Base-by-base conservation (phyloP, 805 yeast species). In the Metschnikowia henanensis region DNA sequence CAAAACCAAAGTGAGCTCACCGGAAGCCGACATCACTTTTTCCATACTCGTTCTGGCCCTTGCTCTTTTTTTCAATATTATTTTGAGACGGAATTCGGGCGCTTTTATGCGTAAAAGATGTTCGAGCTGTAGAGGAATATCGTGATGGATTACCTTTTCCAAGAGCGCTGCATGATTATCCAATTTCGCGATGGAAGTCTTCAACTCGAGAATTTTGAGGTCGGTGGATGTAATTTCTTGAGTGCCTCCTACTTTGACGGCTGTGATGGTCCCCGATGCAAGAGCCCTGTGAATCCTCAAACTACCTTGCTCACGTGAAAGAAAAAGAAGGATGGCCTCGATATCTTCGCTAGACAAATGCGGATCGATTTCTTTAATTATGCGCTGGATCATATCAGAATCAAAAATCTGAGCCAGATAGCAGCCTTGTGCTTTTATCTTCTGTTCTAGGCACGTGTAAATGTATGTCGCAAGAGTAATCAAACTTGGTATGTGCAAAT, bases 151-250 rank as follows among this genome's bases (percentile, higher is more conserved):
- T 32, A 57, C 54, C 8, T 18, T 12, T 30, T 60, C 62, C 30
- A 67, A 41, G 10, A 52, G 43, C 1, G 25, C 34, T 7, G 45
- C 52, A 7, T 64, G 57, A 15, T 49, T 57, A 5, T 43, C 42
- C 5, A 65, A 42, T 12, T 46, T 56, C 18, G 41, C 33, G 18
- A 63, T 50, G 18, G 48, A 50, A 6, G 55, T 40, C 34, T 65
- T 59, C 18, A 71, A 26, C 23, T 63, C 52, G 9, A 64, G 56
- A 3, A 70, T 58, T 8, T 59, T 59, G 9, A 61, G 53, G 32
- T 70, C 76, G 25, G 60, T 62, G 5, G 60, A 61, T 1, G 61
- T 47, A 6, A 69, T 51, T 1, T 28, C 7, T 5, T 26, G 31
- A 2, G 30, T 41, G 15, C 19, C 26, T 17, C 47, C 55, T 30